Conservation (phyloP, 106 monocot genomes). For the Dendrobium officinale region DNA sequence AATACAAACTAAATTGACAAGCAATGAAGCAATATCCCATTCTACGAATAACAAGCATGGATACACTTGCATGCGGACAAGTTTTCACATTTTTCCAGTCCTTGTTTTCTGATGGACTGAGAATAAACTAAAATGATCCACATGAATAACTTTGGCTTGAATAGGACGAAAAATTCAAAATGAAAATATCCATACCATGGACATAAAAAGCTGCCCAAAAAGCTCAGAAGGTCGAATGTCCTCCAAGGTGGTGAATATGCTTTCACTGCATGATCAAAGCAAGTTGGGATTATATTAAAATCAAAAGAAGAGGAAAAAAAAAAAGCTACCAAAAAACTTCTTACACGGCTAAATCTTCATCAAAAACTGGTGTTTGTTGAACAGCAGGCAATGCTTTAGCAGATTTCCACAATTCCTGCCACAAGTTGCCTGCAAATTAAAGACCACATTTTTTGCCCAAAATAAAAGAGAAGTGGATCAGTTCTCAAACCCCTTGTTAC, state of each 20-base stretch:
- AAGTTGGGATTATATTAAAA: neutral
- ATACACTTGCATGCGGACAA: neutral
- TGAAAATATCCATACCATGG: constrained; percentile 38
- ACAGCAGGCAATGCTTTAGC: constrained; percentile 80
- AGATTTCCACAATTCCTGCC: constrained; percentile 85
- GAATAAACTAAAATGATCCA: neutral
- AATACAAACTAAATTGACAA: neutral
- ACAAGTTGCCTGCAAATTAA: constrained; percentile 62
- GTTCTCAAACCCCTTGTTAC: neutral
- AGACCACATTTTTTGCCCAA: neutral
- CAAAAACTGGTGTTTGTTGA: constrained; percentile 79
- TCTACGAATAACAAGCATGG: neutral
- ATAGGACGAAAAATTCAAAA: neutral
- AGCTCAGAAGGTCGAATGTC: constrained; percentile 67
- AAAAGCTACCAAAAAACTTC: constrained; percentile 10
- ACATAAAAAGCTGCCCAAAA: constrained; percentile 73
- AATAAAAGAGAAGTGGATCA: neutral
- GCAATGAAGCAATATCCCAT: neutral
- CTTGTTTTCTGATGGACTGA: neutral
- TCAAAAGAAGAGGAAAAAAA: neutral
- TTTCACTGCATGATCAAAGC: constrained; percentile 51
- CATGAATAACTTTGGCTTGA: neutral
- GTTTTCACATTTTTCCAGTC: neutral
- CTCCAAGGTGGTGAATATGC: constrained; percentile 60
- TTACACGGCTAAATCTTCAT: constrained; percentile 92